Base-by-base conservation (phyloP, 768 basidiomycete genomes). In the Gymnopilus junonius region DNA sequence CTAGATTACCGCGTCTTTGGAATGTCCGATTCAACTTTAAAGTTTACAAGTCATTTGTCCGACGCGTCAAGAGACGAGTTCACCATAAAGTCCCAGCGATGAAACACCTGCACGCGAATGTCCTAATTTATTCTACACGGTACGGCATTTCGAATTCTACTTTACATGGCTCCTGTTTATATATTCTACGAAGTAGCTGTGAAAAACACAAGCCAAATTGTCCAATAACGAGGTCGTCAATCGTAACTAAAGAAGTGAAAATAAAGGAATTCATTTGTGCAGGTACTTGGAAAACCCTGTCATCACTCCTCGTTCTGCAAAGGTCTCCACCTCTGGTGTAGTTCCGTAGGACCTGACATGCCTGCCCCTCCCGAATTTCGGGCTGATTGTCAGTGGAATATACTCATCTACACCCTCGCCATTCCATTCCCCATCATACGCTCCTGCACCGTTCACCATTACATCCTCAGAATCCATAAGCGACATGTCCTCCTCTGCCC, bases 401-500 rank as follows among this genome's bases (percentile, higher is more conserved):
- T 80, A 79, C 66, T 84, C 82, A 42, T 79, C 77, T 54, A 70
- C 31, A 6, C 69, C 76, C 15, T 67, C 69, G 14, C 65, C 70
- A 20, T 72, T 67, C 73, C 74, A 76, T 17, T 65, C 25, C 8
- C 39, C 39, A 8, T 59, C 63, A 14, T 59, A 58, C 27, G 70
- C 61, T 12, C 68, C 70, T 29, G 62, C 61, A 10, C 75, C 77
- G 67, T 83, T 83, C 23, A 85, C 80, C 79, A 83, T 82, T 17
- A 80, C 65, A 61, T 82, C 78, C 58, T 79, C 79, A 39, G 78
- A 76, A 17, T 75, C 74, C 55, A 76, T 72, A 7, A 80, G 68
- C 14, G 75, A 71, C 73, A 83, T 76, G 53, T 84, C 83, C 62
- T 83, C 83, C 57, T 82, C 73, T 43, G 80, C 81, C 82, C 83